Base-by-base conservation (phyloP, 2,329 filamentous ascomycete genomes). In the Aspergillus proliferans region DNA sequence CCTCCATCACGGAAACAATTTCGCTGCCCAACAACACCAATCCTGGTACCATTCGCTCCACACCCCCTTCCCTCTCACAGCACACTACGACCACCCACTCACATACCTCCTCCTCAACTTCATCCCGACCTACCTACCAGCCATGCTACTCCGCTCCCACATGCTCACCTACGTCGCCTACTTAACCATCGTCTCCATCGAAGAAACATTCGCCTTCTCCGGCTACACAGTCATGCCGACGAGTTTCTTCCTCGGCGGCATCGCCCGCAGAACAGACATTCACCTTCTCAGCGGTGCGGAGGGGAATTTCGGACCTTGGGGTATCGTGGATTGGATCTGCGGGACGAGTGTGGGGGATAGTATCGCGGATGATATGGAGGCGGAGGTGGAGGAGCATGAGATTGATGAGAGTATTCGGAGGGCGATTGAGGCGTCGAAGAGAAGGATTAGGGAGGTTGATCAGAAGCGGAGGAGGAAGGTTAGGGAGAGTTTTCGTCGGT, bases 81-180 rank as follows among this genome's bases (percentile, higher is more conserved):
- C 80, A 3, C 74, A 78, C 52, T 84, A 83, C 64, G 81, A 84
- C 57, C 81, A 84, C 57, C 81, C 81, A 0, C 49, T 76, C 7
- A 70, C 71, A 39, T 81, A 82, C 59, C 61, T 84, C 3, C 50
- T 83, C 18, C 69, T 68, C 49, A 73, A 71, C 33, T 83, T 80
- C 64, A 47, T 83, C 22, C 81, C 81, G 1, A 72, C 78, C 5
- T 82, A 81, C 57, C 56, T 78, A 1, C 78, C 81, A 2, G 80
- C 80, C 1, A 67, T 78, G 33, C 52, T 79, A 15, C 76, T 81
- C 60, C 78, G 80, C 49, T 80, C 82, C 67, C 81, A 84, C 62
- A 75, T 83, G 46, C 67, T 83, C 49, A 82, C 80, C 3, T 84
- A 78, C 66, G 68, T 82, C 38, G 54, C 82, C 24, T 77, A 82